Evolutionary conservation across 768 basidiomycete species (phyloP).

Genomic region (Macrolepiota albuminosa): DNA sequence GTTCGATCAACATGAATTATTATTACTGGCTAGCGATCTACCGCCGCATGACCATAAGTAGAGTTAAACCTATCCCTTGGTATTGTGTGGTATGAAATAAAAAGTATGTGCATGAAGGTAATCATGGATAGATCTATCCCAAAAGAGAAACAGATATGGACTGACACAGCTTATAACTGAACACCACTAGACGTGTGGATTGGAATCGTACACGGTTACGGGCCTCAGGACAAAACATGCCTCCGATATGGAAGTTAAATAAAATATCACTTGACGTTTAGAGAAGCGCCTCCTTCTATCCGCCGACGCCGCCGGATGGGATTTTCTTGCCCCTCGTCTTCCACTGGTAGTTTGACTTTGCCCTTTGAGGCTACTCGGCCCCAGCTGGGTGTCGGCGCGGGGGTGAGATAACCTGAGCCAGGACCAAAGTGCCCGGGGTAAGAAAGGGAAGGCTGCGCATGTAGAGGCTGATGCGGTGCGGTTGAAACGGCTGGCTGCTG

Average conservation of each 20-base stretch:
- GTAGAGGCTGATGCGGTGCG: conserved; percentile 24
- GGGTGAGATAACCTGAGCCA: conserved; percentile 40
- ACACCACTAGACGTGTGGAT: background rate
- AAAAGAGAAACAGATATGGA: background rate
- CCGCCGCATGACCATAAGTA: background rate
- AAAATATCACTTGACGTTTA: conserved; percentile 44
- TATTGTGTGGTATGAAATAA: background rate
- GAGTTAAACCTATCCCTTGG: background rate
- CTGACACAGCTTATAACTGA: background rate
- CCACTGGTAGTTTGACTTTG: conserved; percentile 14
- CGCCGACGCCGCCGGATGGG: conserved; percentile 46
- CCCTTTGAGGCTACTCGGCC: conserved; percentile 37
- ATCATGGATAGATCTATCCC: background rate
- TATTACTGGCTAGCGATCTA: background rate
- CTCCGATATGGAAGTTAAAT: background rate
- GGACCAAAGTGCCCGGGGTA: conserved; percentile 40
- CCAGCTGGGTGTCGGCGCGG: conserved; percentile 45
- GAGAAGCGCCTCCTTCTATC: conserved; percentile 48
- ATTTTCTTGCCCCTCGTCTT: conserved; percentile 39
- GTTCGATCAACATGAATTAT: background rate
- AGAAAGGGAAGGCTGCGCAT: conserved; percentile 27
- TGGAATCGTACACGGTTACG: background rate
- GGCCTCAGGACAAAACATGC: background rate
- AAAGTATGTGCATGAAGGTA: background rate
- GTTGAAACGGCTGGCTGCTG: conserved; percentile 40